Evolutionary conservation across 2,329 filamentous ascomycete species (phyloP).

Genomic region (Clonostachys rhizophaga): DNA sequence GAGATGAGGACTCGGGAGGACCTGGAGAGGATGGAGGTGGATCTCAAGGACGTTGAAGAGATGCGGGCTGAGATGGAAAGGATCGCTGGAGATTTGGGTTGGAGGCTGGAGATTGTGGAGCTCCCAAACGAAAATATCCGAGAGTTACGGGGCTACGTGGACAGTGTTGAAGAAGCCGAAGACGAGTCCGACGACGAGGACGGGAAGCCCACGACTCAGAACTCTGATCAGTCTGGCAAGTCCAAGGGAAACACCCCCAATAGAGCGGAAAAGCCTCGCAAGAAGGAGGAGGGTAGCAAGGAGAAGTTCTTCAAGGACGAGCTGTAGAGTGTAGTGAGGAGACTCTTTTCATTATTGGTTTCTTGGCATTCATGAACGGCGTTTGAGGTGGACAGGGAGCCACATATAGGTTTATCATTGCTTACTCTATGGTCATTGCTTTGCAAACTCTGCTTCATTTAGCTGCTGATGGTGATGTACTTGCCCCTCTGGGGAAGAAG

Average conservation of each 20-base stretch:
- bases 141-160: conserved; percentile 68
- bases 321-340: conserved; percentile 22
- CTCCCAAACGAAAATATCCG: conserved; percentile 47
- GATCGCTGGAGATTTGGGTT: conserved; percentile 65
- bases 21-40: conserved; percentile 62
- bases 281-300: conserved; percentile 34
- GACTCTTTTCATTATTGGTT: too few relatives aligned
- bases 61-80: conserved; percentile 65
- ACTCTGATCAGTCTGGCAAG: conserved; percentile 6
- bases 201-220: neutral
- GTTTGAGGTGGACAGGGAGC: too few relatives aligned
- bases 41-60: conserved; percentile 62
- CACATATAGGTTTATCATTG: too few relatives aligned
- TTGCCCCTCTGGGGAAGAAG: too few relatives aligned
- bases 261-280: conserved; percentile 7
- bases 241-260: conserved; percentile 5
- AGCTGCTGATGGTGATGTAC: too few relatives aligned
- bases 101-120: conserved; percentile 79
- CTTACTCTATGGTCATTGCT: too few relatives aligned
- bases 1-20: conserved; percentile 57
- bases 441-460: too few relatives aligned
- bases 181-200: conserved; percentile 12
- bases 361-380: too few relatives aligned
- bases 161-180: conserved; percentile 42
- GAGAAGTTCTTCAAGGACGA: conserved; percentile 50